phyloP scores from a whole-genome alignment of 2,329 filamentous ascomycete species.

The Fusarium xyrophilum region DNA sequence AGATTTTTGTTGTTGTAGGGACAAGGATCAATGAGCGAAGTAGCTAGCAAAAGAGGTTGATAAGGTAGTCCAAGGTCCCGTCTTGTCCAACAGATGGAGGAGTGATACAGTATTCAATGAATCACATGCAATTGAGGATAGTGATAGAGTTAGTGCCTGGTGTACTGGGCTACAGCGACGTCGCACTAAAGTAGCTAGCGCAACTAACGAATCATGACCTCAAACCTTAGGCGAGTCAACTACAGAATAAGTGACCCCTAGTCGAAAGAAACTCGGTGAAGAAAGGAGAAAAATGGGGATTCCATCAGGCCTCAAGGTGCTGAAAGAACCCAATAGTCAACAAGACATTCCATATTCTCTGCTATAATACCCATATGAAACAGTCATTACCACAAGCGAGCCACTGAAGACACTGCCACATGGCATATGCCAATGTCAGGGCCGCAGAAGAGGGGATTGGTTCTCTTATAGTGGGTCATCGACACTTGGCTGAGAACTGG shows the following conservation, averaged over 20 bases:
- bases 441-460: conserved; percentile 22
- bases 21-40: conserved; percentile 12
- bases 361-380: conserved; percentile 13
- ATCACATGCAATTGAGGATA: conserved; percentile 39
- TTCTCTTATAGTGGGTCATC: conserved; percentile 3
- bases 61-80: neutral
- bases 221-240: conserved; percentile 24
- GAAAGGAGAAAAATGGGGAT: neutral
- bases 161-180: neutral
- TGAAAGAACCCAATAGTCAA: neutral
- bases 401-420: conserved; percentile 13
- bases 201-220: conserved; percentile 31
- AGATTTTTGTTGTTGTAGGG: conserved; percentile 8
- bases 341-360: conserved; percentile 1
- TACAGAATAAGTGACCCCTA: neutral
- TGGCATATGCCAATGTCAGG: conserved; percentile 29
- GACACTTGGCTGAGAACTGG: neutral
- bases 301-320: neutral
- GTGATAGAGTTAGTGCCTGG: neutral
- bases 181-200: conserved; percentile 17
- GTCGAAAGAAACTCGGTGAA: conserved; percentile 12
- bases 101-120: conserved; percentile 32
- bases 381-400: conserved; percentile 12
- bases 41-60: conserved; percentile 3
- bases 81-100: conserved; percentile 11